Evolutionary conservation across 495 filamentous ascomycete species (phyloP), one percentile per base, ranked within the genome.

Genomic region (Aspergillus incahuasiensis): DNA sequence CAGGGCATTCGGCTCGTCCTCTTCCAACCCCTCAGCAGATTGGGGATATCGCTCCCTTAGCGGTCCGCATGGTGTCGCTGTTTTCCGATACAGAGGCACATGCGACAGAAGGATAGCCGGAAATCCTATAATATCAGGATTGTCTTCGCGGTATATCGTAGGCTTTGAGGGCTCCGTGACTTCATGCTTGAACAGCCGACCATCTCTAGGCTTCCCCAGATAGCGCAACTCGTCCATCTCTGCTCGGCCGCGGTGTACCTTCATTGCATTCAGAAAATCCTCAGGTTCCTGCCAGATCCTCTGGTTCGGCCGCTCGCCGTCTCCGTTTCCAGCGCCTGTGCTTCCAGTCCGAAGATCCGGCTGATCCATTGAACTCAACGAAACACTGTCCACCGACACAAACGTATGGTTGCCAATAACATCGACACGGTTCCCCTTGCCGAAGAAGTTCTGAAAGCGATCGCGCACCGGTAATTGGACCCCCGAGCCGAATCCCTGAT

Each of bases 371-470:
- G 91, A 91, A 64, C 89, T 94, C 59, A 97, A 69, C 11, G 90
- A 96, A 5, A 95, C 85, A 0, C 85, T 83, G 61, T 99, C 95
- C 3, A 99, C 75, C 1, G 90, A 92, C 6, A 99, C 87, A 65
- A 97, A 92, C 0, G 90, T 94, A 68, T 99, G 95, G 60, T 99
- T 99, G 3, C 91, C 95, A 54, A 95, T 80, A 9, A 96, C 78
- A 64, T 96, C 89, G 15, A 97, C 82, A 15, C 89, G 79, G 61
- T 96, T 97, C 11, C 86, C 86, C 46, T 89, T 82, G 12, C 95
- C 95, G 72, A 99, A 97, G 68, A 87, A 96, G 1, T 86, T 80
- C 58, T 88, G 83, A 65, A 96, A 97, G 42, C 95, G 77, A 62
- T 89, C 80, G 48, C 91, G 79, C 12, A 96, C 89, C 0, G 86